A percentile compares a stretch with the other conserved stretches of the same genome.
These are phyloP conservation scores for Penicillium argentinense DNA, from an alignment of 495 filamentous ascomycete genomes.

Conservation along the genomic window DNA sequence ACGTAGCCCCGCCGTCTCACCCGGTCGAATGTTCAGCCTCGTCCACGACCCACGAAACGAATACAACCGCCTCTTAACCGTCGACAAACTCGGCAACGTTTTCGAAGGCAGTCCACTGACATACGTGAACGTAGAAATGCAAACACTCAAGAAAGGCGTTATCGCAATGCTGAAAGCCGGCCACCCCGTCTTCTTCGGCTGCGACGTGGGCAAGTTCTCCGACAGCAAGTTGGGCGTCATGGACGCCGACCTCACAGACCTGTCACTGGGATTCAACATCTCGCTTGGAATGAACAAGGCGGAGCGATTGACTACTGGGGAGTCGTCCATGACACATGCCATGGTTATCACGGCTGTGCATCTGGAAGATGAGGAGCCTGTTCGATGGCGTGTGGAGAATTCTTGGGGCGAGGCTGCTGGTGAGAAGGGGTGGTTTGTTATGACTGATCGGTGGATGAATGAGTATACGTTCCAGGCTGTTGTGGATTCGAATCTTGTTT, in stretches of 20 bases:
- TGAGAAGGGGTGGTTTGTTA: conserved; percentile 79
- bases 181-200: conserved; percentile 83
- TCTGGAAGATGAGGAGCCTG: conserved; percentile 60
- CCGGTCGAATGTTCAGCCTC: conserved; percentile 62
- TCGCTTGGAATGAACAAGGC: conserved; percentile 70
- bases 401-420: conserved; percentile 70
- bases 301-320: conserved; percentile 65
- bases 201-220: conserved; percentile 80
- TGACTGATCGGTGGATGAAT: conserved; percentile 85
- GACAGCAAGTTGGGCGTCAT: conserved; percentile 67
- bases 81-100: conserved; percentile 76
- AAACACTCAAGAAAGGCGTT: conserved; percentile 66
- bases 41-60: conserved; percentile 81
- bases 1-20: conserved; percentile 14
- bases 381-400: conserved; percentile 85
- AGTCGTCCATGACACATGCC: conserved; percentile 82
- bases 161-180: conserved; percentile 74
- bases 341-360: conserved; percentile 90
- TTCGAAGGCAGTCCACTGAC: conserved; percentile 66
- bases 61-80: conserved; percentile 68
- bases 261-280: conserved; percentile 76
- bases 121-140: conserved; percentile 81
- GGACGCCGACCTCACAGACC: conserved; percentile 71
- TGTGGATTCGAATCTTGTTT: conserved; percentile 71
- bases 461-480: conserved; percentile 86